A percentile compares a stretch with the other conserved stretches of the same genome.
Conservation (phyloP, 805 yeast species). For the Metschnikowia colocasiae region DNA sequence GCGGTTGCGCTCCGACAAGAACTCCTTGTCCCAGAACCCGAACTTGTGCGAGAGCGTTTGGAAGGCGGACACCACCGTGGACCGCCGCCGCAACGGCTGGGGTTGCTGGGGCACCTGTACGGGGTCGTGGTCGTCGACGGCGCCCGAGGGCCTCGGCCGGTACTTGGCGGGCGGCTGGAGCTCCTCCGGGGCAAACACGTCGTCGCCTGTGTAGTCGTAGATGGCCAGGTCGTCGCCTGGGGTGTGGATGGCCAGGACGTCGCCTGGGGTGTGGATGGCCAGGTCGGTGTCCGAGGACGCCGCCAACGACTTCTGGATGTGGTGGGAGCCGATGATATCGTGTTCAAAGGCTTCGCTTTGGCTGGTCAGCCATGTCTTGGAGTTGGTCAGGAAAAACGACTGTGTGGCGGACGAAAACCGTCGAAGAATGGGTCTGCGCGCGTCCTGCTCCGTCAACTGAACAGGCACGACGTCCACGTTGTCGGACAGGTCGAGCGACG, state of each 20-base stretch:
- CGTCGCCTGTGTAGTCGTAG: too few relatives aligned
- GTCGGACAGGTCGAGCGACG: conserved; percentile 8
- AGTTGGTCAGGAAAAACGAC: conserved; percentile 7
- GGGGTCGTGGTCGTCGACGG: too few relatives aligned
- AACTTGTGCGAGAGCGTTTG: conserved; percentile 20
- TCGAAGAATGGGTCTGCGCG: conserved; percentile 8
- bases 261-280: not conserved
- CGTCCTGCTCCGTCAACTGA: conserved; percentile 9
- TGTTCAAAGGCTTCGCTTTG: conserved; percentile 7
- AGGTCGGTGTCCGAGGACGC: not conserved
- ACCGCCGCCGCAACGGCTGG: conserved; percentile 18
- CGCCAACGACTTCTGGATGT: conserved; percentile 6
- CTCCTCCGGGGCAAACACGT: not conserved
- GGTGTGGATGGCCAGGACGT: not conserved
- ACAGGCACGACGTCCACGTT: conserved; percentile 9
- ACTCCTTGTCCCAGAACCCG: conserved; percentile 30
- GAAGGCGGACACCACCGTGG: conserved; percentile 22
- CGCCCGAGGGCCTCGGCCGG: too few relatives aligned
- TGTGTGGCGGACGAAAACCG: conserved; percentile 19
- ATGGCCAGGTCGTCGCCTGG: not conserved
- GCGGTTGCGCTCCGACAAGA: conserved; percentile 22
- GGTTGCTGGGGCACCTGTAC: too few relatives aligned
- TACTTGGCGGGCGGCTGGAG: too few relatives aligned
- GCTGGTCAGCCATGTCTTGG: not conserved
- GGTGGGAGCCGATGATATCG: conserved; percentile 8